These are phyloP conservation scores for Suillus subaureus DNA, from an alignment of 768 basidiomycete genomes.

Conservation along the genomic window DNA sequence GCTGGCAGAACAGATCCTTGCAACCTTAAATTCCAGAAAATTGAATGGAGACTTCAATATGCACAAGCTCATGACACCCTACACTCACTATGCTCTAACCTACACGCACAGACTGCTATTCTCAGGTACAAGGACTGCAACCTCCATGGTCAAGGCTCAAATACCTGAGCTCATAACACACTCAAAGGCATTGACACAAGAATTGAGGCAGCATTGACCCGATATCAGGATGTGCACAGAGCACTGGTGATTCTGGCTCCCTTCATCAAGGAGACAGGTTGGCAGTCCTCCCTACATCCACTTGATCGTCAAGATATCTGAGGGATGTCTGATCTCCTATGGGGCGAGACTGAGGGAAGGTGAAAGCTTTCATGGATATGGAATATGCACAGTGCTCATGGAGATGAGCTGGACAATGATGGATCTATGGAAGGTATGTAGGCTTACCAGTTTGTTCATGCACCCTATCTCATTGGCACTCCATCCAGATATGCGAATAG, in stretches of 20 bases:
- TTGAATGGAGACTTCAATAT: conserved; percentile 10
- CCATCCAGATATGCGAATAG: conserved; percentile 8
- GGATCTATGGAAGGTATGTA: conserved; percentile 2
- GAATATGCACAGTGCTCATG: neutral
- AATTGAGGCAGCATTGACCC: neutral
- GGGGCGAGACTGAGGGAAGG: conserved; percentile 7
- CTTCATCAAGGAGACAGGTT: neutral
- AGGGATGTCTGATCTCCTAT: neutral
- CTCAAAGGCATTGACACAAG: neutral
- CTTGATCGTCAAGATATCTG: conserved; percentile 6
- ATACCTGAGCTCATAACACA: conserved; percentile 11
- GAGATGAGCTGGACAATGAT: neutral
- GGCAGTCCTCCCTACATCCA: neutral
- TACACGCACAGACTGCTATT: conserved; percentile 10
- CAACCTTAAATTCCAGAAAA: neutral
- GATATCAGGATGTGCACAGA: neutral
- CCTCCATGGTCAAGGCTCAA: conserved; percentile 13
- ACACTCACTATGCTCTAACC: conserved; percentile 10
- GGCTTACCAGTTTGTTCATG: neutral
- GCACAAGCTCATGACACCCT: conserved; percentile 19
- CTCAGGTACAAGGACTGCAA: conserved; percentile 16
- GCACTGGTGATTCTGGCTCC: neutral
- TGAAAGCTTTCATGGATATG: conserved; percentile 11
- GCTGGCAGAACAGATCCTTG: neutral
- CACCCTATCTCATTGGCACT: neutral